These are phyloP conservation scores for Canavalia gladiata DNA, from an alignment of 306 rosid species.

Conservation along the genomic window DNA sequence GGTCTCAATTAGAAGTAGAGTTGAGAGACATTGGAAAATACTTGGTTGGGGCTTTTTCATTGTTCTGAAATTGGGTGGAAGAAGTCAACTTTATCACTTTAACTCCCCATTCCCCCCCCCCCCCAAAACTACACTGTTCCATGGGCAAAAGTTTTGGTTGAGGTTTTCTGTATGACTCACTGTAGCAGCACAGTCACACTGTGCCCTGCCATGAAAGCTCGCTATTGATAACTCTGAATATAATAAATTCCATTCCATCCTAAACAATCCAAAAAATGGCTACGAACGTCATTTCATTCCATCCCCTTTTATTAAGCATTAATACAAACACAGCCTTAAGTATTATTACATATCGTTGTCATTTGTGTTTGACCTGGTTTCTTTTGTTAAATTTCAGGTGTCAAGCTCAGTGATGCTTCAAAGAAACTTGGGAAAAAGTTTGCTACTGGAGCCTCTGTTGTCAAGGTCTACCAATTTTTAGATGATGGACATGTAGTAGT, in stretches of 20 bases:
- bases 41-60: too few relatives aligned
- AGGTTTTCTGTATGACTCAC: too few relatives aligned
- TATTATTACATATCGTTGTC: neutral
- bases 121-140: too few relatives aligned
- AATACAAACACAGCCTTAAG: neutral
- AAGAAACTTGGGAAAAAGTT: constrained; percentile 99
- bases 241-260: neutral
- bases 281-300: neutral
- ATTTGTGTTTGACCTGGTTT: constrained; percentile 23
- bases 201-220: too few relatives aligned
- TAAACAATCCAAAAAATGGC: neutral
- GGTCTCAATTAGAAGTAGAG: too few relatives aligned
- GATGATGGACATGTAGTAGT: constrained; percentile 4
- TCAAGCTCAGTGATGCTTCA: constrained; percentile 97
- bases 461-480: constrained; percentile 69
- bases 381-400: constrained; percentile 63
- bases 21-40: too few relatives aligned
- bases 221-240: too few relatives aligned
- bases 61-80: too few relatives aligned
- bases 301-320: neutral
- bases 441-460: constrained; percentile 99
- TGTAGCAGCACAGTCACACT: too few relatives aligned
- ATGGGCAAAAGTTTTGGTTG: too few relatives aligned
- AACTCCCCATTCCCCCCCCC: too few relatives aligned
- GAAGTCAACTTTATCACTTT: too few relatives aligned